Evolutionary conservation across 2,329 filamentous ascomycete genomes (phyloP).

Genomic region (Calonectria crousiana): DNA sequence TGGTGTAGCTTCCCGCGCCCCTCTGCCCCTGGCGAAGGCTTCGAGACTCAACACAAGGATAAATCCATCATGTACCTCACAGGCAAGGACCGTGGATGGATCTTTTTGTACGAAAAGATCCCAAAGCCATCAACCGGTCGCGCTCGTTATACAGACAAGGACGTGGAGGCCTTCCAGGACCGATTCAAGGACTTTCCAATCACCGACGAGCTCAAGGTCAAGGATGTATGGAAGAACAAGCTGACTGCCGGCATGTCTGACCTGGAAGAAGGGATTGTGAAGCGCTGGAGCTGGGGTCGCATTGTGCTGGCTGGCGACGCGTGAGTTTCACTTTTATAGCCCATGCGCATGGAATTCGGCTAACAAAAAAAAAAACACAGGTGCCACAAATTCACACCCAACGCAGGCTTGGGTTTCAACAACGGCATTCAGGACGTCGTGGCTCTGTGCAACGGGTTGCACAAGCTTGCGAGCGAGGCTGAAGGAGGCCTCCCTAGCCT

Average conservation of each 20-base stretch:
- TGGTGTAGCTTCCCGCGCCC: background rate
- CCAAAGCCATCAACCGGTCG: background rate
- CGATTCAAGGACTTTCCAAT: background rate
- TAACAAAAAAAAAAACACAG: background rate
- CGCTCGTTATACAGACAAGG: background rate
- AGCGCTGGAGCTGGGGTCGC: slow-evolving; percentile 31
- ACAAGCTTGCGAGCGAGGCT: background rate
- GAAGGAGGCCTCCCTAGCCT: background rate
- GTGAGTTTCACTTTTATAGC: no score
- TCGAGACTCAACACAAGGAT: background rate
- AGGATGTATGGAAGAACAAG: background rate
- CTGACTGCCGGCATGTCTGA: slow-evolving; percentile 7
- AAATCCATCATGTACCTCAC: background rate
- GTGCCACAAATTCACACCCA: slow-evolving; percentile 36
- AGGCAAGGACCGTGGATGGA: background rate
- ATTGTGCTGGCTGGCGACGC: slow-evolving; percentile 34
- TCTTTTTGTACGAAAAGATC: background rate
- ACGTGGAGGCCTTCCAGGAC: slow-evolving; percentile 9
- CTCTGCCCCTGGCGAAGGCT: background rate
- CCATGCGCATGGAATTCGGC: no score
- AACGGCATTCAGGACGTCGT: slow-evolving; percentile 20
- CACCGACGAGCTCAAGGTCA: background rate
- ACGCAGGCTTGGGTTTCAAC: slow-evolving; percentile 33
- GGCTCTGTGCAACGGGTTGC: background rate
- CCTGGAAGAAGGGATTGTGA: slow-evolving; percentile 32